phyloP scores from a whole-genome alignment of 148 eudicot genomes.

The Chenopodium suecicum region DNA sequence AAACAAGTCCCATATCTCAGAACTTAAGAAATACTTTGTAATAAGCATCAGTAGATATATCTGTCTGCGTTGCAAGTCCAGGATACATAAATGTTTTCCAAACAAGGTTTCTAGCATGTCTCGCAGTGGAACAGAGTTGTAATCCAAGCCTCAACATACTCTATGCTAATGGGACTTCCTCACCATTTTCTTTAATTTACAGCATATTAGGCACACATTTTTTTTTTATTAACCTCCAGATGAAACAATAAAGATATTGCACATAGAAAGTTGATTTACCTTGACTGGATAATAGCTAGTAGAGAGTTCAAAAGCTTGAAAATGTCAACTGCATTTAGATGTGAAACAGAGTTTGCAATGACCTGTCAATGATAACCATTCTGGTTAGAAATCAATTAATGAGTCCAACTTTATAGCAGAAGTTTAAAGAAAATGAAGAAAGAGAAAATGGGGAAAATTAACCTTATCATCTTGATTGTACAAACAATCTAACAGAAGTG shows the following conservation, averaged over 20 bases:
- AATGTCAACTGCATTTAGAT: slow-evolving; percentile 63
- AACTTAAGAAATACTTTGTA: too few relatives aligned
- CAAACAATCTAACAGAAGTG: slow-evolving; percentile 74
- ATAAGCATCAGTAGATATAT: not conserved
- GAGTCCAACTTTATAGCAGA: not conserved
- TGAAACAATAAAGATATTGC: not conserved
- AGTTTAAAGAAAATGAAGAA: not conserved
- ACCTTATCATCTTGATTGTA: slow-evolving; percentile 88
- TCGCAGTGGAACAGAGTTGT: not conserved
- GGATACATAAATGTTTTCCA: not conserved
- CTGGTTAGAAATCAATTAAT: not conserved
- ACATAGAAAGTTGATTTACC: slow-evolving; percentile 39
- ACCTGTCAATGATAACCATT: slow-evolving; percentile 47
- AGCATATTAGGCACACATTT: not conserved
- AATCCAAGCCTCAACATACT: not conserved
- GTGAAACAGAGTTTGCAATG: slow-evolving; percentile 66
- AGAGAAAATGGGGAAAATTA: not conserved
- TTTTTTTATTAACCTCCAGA: not conserved
- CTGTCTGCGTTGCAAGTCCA: not conserved
- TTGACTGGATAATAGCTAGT: slow-evolving; percentile 61
- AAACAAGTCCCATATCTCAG: not conserved
- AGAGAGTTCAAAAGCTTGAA: slow-evolving; percentile 79
- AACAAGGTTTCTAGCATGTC: not conserved
- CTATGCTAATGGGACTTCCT: not conserved
- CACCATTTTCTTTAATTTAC: not conserved